Base-by-base conservation (phyloP, 1,139 yeast genomes). In the Scheffersomyces insectosa region DNA sequence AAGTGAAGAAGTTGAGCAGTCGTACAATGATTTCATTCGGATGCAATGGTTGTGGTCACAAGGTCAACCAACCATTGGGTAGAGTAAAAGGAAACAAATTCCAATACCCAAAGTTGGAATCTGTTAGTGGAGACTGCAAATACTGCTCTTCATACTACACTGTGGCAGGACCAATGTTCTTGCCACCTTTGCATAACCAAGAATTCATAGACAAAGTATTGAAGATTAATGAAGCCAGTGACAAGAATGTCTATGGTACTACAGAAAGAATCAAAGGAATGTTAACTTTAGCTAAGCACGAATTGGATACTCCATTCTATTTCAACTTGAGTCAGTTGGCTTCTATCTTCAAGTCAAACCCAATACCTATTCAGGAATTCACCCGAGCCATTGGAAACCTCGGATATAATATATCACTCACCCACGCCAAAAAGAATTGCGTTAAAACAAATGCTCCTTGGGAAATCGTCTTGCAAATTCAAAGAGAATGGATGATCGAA, bases 101-200 rank as follows among this genome's bases (percentile, higher is more conserved):
- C 49, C 72, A 64, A 45, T 67, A 70, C 34, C 77, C 79, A 6
- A 65, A 62, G 42, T 41, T 49, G 16, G 46, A 42, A 7, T 40
- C 37, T 15, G 27, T 49, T 10, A 34, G 45, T 10, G 33, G 53
- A 28, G 40, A 32, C 42, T 95, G 99, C 66, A 60, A 72, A 35
- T 83, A 74, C 63, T 93, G 99, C 67, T 85, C 80, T 1, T 76
- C 75, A 44, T 73, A 79, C 4, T 80, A 80, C 59, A 95, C 87
- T 59, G 63, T 93, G 35, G 93, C 95, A 2, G 99, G 99, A 1
- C 99, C 99, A 44, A 88, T 93, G 97, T 93, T 96, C 86, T 88
- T 81, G 9, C 97, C 95, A 0, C 71, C 76, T 2, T 66, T 93
- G 42, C 98, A 91, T 58, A 77, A 85, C 58, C 62, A 64, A 30